Conservation (phyloP, 2,329 filamentous ascomycete genomes). For the Sporothrix sp. region DNA sequence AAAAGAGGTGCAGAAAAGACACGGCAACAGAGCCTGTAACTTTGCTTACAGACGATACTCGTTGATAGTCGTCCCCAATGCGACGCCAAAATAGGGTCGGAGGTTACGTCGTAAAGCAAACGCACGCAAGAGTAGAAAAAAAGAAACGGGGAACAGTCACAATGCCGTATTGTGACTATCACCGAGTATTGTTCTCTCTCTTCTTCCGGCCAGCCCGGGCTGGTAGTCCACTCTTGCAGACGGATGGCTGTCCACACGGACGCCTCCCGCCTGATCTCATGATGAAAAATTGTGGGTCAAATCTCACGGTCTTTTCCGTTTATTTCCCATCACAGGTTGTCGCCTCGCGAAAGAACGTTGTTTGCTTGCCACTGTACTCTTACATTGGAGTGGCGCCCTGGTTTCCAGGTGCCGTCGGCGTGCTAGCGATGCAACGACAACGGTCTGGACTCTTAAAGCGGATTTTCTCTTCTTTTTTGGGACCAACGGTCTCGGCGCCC, state of each 20-base stretch:
- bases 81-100: no score
- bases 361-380: no score
- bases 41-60: no score
- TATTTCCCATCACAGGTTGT: neutral
- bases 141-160: no score
- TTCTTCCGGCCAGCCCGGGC: no score
- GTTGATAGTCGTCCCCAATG: no score
- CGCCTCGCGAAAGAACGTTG: neutral
- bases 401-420: slow-evolving; percentile 1
- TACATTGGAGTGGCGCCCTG: no score
- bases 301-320: neutral
- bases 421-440: slow-evolving; percentile 5
- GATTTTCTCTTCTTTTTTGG: neutral
- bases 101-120: no score
- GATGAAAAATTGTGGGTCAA: slow-evolving; percentile 7
- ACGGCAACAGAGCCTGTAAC: no score
- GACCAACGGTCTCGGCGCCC: neutral
- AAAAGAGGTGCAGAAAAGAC: slow-evolving; percentile 1
- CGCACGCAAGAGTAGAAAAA: no score
- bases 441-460: slow-evolving; percentile 5
- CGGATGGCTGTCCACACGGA: slow-evolving; percentile 2
- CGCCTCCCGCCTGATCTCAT: slow-evolving; percentile 8
- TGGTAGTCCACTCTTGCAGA: no score
- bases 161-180: neutral
- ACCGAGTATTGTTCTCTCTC: neutral